These are phyloP conservation scores for Hibiscus mutabilis DNA, from an alignment of 345 rosid species.

Conservation along the genomic window DNA sequence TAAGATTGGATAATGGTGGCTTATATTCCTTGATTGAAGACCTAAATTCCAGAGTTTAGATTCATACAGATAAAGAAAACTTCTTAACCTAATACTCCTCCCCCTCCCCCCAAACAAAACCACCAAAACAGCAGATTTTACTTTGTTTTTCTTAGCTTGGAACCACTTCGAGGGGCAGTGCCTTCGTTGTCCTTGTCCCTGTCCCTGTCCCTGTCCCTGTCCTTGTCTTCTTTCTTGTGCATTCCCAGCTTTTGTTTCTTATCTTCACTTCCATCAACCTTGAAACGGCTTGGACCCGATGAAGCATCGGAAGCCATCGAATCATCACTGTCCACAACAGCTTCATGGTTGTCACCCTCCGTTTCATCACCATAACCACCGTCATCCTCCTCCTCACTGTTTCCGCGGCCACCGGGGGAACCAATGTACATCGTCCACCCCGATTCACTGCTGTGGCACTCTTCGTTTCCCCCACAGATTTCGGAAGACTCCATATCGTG, in stretches of 20 bases:
- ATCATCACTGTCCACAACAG: constrained; percentile 24
- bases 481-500: constrained; percentile 44
- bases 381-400: neutral
- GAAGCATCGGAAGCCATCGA: constrained; percentile 74
- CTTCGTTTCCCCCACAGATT: constrained; percentile 35
- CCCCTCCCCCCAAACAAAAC: neutral
- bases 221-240: constrained; percentile 15
- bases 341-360: neutral
- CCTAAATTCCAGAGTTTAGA: no score
- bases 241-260: neutral
- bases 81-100: no score
- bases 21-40: no score
- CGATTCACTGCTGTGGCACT: constrained; percentile 53
- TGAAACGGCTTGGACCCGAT: constrained; percentile 42
- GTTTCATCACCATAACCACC: constrained; percentile 21
- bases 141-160: constrained; percentile 27
- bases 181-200: neutral
- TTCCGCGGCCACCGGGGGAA: constrained; percentile 26
- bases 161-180: constrained; percentile 22
- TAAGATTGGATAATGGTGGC: no score
- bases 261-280: neutral
- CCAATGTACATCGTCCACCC: constrained; percentile 73
- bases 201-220: constrained; percentile 13
- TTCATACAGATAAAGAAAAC: no score
- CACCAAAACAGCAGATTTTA: neutral